Percentiles rank a stretch among this genome's conserved stretches.
Evolutionary conservation across 257 asterid genomes (phyloP).

Genomic region (Solanum corneliomulleri): DNA sequence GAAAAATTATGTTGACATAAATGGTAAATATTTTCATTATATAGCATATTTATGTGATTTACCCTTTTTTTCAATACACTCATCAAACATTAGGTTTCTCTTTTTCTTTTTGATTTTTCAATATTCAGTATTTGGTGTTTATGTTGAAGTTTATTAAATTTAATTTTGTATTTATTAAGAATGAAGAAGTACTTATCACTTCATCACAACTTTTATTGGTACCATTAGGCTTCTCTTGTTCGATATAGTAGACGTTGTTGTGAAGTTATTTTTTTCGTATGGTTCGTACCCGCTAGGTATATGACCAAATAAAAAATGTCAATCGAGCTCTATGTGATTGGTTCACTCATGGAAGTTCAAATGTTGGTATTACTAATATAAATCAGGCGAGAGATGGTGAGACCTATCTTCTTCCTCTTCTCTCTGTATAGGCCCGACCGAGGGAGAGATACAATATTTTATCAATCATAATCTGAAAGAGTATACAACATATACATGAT

Average conservation of each 20-base stretch:
- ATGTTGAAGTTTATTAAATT: not conserved
- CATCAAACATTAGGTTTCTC: not conserved
- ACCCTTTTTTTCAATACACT: too few species aligned
- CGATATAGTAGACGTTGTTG: too few species aligned
- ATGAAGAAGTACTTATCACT: not conserved
- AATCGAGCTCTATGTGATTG: too few species aligned
- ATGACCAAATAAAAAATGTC: too few species aligned
- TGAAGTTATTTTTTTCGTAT: too few species aligned
- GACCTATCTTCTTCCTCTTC: not conserved
- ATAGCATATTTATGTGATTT: too few species aligned
- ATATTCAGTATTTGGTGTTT: not conserved
- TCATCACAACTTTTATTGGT: too few species aligned
- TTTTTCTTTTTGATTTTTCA: too few species aligned
- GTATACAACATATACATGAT: too few species aligned
- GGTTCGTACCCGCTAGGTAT: too few species aligned
- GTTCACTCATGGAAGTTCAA: not conserved
- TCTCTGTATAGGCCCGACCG: not conserved
- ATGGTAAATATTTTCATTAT: too few species aligned
- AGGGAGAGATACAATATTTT: not conserved
- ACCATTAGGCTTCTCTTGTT: not conserved
- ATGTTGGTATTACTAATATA: not conserved
- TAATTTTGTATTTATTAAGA: not conserved
- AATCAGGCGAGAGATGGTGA: not conserved
- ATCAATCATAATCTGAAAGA: not conserved
- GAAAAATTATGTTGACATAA: too few species aligned